Base-by-base conservation (phyloP, 495 filamentous ascomycete genomes). In the Aspergillus baeticus region DNA sequence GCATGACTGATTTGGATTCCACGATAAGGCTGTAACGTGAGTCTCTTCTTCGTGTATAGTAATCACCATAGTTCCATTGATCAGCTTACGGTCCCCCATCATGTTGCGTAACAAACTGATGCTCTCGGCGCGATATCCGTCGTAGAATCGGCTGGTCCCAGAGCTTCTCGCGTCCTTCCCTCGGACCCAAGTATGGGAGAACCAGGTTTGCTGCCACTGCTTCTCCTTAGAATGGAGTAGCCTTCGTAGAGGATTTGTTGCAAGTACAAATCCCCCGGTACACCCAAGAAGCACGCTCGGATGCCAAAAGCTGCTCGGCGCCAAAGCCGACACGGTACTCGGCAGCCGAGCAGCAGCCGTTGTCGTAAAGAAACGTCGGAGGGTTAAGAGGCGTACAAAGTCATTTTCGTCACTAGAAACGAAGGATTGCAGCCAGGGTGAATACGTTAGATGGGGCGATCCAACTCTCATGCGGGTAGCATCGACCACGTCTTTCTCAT, bases 1-100 rank as follows among this genome's bases (percentile, higher is more conserved):
- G 66, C 71, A 84, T 4, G 61, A 53, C 43, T 79, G 61, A 68
- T 88, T 88, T 26, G 82, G 80, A 65, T 88, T 89, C 87, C 87
- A 90, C n/a, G 74, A 75, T 15, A 87, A 63, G 14, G 69, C 62
- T 22, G 79, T 80, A 38, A 88, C 71, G 39, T 79, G 80, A 3
- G 77, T 79, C 41, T 74, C 69, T 64, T 85, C 81, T 44, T 89
- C 87, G 59, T 74, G 80, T 5, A 87, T 77, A 1, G 84, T 84
- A 5, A 73, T 65, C 33, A 68, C 65, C 54, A 72, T 63, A 11
- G 64, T 63, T 6, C 72, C 75, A 10, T 76, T 71, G 22, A 72
- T 54, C 15, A 68, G 50, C 46, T 70, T 73, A 6, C 63, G 58
- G 18, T 73, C 71, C 0, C 63, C 64, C 31, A 62, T 55, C 51